Evolutionary conservation across 192 early-diverging fungal genomes (phyloP).

Genomic region (Thamnidium elegans): DNA sequence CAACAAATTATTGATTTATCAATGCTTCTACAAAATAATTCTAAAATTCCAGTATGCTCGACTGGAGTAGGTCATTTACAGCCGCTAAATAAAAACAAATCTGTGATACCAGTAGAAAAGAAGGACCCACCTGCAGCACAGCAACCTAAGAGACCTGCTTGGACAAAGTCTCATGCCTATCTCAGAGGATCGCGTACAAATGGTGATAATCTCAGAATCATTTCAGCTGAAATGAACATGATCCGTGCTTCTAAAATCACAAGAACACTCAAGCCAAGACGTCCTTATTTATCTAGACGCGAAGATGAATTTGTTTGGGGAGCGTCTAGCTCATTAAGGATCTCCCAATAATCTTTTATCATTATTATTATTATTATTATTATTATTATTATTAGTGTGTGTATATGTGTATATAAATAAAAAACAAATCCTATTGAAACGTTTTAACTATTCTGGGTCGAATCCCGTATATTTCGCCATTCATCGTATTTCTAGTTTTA

Average conservation of each 20-base stretch:
- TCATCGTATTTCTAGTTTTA: too few species aligned
- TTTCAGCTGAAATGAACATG: constrained; percentile 51
- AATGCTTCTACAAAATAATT: too few species aligned
- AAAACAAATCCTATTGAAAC: neutral
- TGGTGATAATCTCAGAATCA: constrained; percentile 46
- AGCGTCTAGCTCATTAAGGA: neutral
- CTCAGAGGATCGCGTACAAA: constrained; percentile 24
- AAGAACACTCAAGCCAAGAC: constrained; percentile 38
- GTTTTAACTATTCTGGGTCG: neutral
- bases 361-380: too few species aligned
- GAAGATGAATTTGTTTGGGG: constrained; percentile 10
- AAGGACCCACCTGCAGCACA: neutral
- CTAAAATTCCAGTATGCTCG: neutral
- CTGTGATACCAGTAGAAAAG: constrained; percentile 1
- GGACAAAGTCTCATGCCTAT: constrained; percentile 9
- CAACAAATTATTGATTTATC: constrained; percentile 15
- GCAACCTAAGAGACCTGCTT: constrained; percentile 2
- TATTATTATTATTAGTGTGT: neutral
- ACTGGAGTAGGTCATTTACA: neutral
- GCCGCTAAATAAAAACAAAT: neutral
- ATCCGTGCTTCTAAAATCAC: constrained; percentile 48
- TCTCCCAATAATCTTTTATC: neutral
- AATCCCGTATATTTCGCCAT: neutral
- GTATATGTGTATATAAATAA: neutral
- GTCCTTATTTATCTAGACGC: neutral